A percentile compares a stretch with the other conserved stretches of the same genome.
phyloP scores from a whole-genome alignment of 2,329 filamentous ascomycete species.

The Rachicladosporium sp. region DNA sequence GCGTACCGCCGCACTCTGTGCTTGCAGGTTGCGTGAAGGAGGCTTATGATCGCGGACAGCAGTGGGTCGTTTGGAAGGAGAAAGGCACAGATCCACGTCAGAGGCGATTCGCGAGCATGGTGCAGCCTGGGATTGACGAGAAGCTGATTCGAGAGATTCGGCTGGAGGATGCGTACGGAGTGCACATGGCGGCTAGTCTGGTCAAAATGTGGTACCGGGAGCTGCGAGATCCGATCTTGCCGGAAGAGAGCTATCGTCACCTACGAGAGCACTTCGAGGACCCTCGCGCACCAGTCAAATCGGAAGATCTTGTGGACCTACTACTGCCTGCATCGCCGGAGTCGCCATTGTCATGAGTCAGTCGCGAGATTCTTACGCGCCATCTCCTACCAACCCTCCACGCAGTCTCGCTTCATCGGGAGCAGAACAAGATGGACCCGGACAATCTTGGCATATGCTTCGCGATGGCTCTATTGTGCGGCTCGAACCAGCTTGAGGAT shows the following conservation, averaged over 20 bases:
- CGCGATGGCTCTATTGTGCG: constrained; percentile 39
- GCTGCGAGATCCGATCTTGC: constrained; percentile 40
- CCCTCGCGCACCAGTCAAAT: constrained; percentile 25
- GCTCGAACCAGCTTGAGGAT: constrained; percentile 43
- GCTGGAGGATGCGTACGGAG: constrained; percentile 39
- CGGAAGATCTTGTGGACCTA: constrained; percentile 33
- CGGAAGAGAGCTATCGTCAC: constrained; percentile 35
- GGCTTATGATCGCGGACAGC: constrained; percentile 43
- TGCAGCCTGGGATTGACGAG: constrained; percentile 25
- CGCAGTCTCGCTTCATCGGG: constrained; percentile 31
- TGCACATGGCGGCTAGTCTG: constrained; percentile 40
- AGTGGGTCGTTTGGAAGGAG: constrained; percentile 42
- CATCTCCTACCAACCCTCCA: constrained; percentile 42
- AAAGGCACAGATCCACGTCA: constrained; percentile 12
- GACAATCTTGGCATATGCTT: constrained; percentile 44
- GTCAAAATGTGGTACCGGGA: constrained; percentile 46
- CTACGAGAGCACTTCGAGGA: constrained; percentile 32
- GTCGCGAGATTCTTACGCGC: constrained; percentile 36
- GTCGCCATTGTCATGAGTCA: constrained; percentile 33
- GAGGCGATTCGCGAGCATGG: constrained; percentile 14
- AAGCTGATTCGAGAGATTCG: constrained; percentile 32
- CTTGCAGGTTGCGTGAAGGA: constrained; percentile 40
- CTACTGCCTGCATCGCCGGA: constrained; percentile 34
- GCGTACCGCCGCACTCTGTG: constrained; percentile 39
- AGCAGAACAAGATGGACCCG: constrained; percentile 43